Evolutionary conservation across 345 rosid species (phyloP), one percentile per base, ranked within the genome.

Genomic region (Gossypium rotundifolium): DNA sequence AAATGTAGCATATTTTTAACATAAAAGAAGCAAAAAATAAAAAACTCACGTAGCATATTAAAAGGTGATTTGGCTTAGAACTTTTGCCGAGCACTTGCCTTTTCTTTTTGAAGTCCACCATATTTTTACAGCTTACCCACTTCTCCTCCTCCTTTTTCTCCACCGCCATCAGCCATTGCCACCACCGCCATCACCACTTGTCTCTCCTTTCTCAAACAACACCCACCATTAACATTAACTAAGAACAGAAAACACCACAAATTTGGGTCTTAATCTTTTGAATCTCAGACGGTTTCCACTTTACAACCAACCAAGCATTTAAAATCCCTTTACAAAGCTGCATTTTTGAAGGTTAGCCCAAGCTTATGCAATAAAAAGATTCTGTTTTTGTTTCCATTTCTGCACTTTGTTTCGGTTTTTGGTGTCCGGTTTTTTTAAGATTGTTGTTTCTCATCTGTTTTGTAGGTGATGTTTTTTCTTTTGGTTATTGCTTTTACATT

Each of bases 281-380:
- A 64, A 74, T 74, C 77, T 23, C 45, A 29, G 44, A 10, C 22
- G 33, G 49, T 23, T 27, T 3, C 45, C 17, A 42, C 38, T 65
- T 16, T 38, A 3, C 23, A 53, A 25, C 25, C 62, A 7, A 57
- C 25, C 62, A 7, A 57, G 1, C 14, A 33, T 33, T 33, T 5
- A 33, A 44, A 54, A 7, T 11, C 25, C 2, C 22, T 29, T 25
- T 49, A 42, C 64, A 46, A 65, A 78, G 73, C 84, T 77, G 75
- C 92, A 86, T 85, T 87, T 80, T 49, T 75, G 11, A 72, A 57
- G 86, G 88, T 86, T 76, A 80, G 89, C 64, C 64, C 22, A 64
- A 55, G 74, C 75, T 45, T 42, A 4, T 29, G 16, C 58, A 20
- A 8, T 48, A 64, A 38, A 22, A 2, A 48, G 42, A 20, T 40